Evolutionary conservation across 1,284 basidiomycete species (phyloP), one percentile per base, ranked within the genome.

Genomic region (Ustilago trichophora): DNA sequence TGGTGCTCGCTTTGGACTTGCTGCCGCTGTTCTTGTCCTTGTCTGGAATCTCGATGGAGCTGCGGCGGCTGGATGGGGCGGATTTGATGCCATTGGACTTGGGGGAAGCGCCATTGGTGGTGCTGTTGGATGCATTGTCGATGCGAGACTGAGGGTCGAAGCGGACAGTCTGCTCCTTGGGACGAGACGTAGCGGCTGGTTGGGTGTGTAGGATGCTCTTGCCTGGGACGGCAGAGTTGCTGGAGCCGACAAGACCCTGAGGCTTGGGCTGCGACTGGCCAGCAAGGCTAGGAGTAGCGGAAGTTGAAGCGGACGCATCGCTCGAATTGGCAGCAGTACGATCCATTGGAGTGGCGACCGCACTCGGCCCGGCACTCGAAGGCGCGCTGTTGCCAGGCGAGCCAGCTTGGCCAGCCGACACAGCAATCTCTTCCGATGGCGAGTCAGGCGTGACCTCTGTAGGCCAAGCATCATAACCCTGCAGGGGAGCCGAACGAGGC

Each of bases 381-480:
- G 53, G 11, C 2, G 27, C 29, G 22, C 48, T 62, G 37, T 15
- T 31, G 26, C 15, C 29, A 15, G 46, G 26, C 24, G 44, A 40
- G 13, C n/a, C 21, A 21, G 25, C 35, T 12, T 25, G 29, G 15
- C 25, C 45, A 3, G n/a, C n/a, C n/a, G n/a, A n/a, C n/a, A 13
- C n/a, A 5, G 36, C 36, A 18, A 16, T 32, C 3, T 41, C 32
- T 8, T 44, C 16, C 5, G 10, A 18, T 0, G 45, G 34, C 8
- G 38, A n/a, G 3, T 44, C 52, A 29, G 16, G 6, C 2, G 32
- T 44, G 3, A 31, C 12, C 26, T 65, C 53, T 32, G 60, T 50
- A 8, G 67, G 67, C 67, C 67, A 70, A 18, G 44, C 43, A 32
- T 60, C 53, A 27, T 70, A 70, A 10, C 56, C 67, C 25, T 58